Evolutionary conservation across 306 rosid species (phyloP), one percentile per base, ranked within the genome.

Genomic region (Malus asiatica): DNA sequence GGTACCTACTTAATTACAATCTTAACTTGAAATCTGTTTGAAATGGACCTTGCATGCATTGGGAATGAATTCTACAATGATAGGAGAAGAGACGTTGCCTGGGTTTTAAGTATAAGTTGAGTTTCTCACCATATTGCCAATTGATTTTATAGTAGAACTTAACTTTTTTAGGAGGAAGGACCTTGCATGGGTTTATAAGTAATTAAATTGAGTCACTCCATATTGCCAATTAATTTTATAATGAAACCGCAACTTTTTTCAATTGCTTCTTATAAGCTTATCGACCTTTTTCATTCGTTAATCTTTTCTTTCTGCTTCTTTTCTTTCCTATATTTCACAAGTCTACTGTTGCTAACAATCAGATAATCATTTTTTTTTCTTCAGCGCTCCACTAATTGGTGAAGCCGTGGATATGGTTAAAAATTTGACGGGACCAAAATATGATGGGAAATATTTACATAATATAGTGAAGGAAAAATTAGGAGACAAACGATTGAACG

Each of bases 401-500:
- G 19, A 66, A 11, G 42, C 48, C 9, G 7, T 69, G 6, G 32
- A 35, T 4, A 22, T 52, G 62, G 5, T 76, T 2, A 79, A 70
- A 68, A 8, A 44, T 8, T 8, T 84, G 27, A 2, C 13, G 53
- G 88, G 88, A 16, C 88, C 90, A 3, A 71, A 80, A 45, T 80
- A 85, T 19, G 83, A 87, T 3, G 86, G 87, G 0, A 44, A 78
- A 40, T 80, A 87, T 74, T 73, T 84, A 30, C 90, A 77, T 27
- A 75, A 73, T 12, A 44, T 81, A 9, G 62, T 87, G 1, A 73
- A 40, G 69, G 82, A 87, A 52, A 77, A 75, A 29, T 23, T 87
- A 15, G 83, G 88, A 4, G 79, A 80, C 29, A 73, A 22, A 8
- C 72, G 44, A 11, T 32, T 84, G 14, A 70, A 48, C 32, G 80